Evolutionary conservation across 768 basidiomycete genomes (phyloP).

Genomic region (Heimioporus sp.): DNA sequence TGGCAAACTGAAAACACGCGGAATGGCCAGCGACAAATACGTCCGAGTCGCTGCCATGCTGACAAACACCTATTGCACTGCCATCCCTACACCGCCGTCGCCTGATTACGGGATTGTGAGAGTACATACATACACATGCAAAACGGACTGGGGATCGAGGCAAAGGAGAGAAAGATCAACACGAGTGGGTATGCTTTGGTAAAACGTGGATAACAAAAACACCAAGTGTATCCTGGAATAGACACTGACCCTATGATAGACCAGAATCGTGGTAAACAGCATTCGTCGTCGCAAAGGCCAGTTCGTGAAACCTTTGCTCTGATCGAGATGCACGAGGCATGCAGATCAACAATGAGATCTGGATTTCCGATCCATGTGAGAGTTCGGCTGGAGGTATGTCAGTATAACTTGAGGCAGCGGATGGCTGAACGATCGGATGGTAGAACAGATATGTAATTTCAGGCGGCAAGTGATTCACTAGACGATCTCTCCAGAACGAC

Average conservation of each 20-base stretch:
- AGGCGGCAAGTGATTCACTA: slow-evolving; percentile 17
- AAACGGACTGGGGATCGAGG: background rate
- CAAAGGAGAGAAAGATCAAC: background rate
- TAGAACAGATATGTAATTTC: slow-evolving; percentile 30
- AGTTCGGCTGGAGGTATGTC: slow-evolving; percentile 2
- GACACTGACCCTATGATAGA: slow-evolving; percentile 9
- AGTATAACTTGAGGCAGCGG: background rate
- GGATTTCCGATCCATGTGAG: slow-evolving; percentile 22
- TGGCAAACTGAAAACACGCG: background rate
- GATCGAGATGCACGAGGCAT: slow-evolving; percentile 23
- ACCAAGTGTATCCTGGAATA: slow-evolving; percentile 11
- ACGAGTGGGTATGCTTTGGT: slow-evolving; percentile 2
- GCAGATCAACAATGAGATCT: slow-evolving; percentile 25
- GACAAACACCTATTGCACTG: no score
- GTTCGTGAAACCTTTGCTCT: slow-evolving; percentile 13
- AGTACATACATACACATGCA: background rate
- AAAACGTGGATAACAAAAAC: slow-evolving; percentile 3
- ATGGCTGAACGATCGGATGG: slow-evolving; percentile 10
- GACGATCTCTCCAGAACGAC: slow-evolving; percentile 22
- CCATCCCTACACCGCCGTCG: no score
- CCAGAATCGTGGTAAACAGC: slow-evolving; percentile 11
- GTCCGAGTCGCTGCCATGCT: no score
- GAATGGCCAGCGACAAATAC: no score
- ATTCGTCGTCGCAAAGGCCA: slow-evolving; percentile 27
- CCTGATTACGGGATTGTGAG: background rate